A percentile compares a stretch with the other conserved stretches of the same genome.
Evolutionary conservation across 1,284 basidiomycete genomes (phyloP).

Genomic region (Tylopilus sp.): DNA sequence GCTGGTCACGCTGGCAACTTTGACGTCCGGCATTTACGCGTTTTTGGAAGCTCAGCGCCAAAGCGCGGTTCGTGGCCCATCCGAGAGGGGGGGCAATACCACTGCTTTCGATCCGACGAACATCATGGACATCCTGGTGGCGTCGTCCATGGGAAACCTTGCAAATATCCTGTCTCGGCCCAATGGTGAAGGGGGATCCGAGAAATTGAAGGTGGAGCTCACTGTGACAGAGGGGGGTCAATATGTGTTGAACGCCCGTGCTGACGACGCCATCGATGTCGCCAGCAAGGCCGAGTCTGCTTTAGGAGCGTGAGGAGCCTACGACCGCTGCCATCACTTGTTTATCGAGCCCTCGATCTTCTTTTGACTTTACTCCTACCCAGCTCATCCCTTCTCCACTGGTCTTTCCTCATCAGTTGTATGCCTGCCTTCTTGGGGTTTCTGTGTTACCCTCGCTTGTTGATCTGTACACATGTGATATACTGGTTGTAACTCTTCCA

Average conservation of each 20-base stretch:
- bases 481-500: no score
- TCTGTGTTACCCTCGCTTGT: no score
- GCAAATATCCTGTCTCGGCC: background rate
- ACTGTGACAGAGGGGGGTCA: background rate
- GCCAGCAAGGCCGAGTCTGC: no score
- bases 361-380: no score
- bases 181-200: background rate
- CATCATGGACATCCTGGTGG: background rate
- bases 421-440: no score
- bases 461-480: no score
- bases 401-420: no score
- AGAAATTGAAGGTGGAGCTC: background rate
- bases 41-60: background rate
- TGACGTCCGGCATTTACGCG: background rate
- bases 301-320: no score
- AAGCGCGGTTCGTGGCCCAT: background rate
- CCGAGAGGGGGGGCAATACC: background rate
- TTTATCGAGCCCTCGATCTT: no score
- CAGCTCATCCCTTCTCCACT: no score
- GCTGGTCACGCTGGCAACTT: background rate
- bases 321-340: no score
- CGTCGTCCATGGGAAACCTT: background rate
- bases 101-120: background rate
- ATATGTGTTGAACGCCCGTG: background rate
- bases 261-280: background rate